Percentiles rank a stretch among this genome's conserved stretches.
Conservation (phyloP, 768 basidiomycete species). For the Nidularia pulvinata region DNA sequence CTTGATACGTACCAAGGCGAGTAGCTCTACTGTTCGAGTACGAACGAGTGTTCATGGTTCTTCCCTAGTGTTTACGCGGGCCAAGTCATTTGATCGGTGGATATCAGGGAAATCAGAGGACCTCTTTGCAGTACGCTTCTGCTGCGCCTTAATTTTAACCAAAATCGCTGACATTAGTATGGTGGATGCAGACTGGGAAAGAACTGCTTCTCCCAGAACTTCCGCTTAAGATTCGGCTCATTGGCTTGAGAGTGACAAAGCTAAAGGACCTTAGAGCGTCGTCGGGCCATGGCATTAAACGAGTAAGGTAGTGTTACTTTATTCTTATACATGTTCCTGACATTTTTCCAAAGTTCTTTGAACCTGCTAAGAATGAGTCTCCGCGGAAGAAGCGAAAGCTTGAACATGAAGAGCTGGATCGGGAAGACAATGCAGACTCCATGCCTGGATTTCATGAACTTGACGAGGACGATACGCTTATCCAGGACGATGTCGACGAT, state of each 20-base stretch:
- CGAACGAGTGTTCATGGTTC: not conserved
- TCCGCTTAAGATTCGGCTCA: constrained; percentile 78
- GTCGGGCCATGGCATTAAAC: constrained; percentile 63
- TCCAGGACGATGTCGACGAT: constrained; percentile 15
- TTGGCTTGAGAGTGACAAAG: constrained; percentile 88
- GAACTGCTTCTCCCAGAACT: constrained; percentile 81
- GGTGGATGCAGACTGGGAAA: constrained; percentile 61
- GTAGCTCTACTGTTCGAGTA: not conserved
- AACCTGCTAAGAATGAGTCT: constrained; percentile 26
- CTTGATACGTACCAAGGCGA: constrained; percentile 85
- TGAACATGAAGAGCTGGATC: constrained; percentile 7
- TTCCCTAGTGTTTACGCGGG: constrained; percentile 71
- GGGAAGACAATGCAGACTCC: constrained; percentile 21
- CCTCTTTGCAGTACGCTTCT: constrained; percentile 60
- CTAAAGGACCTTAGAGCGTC: constrained; percentile 76
- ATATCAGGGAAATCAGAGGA: constrained; percentile 74
- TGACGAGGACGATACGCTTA: constrained; percentile 35
- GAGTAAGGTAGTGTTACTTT: constrained; percentile 35
- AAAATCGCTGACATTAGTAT: constrained; percentile 5
- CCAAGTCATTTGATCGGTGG: constrained; percentile 77
- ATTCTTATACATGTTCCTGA: not conserved
- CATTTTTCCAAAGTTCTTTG: constrained; percentile 52
- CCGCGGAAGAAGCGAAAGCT: constrained; percentile 39
- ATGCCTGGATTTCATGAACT: constrained; percentile 59
- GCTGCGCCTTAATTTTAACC: constrained; percentile 2